These are phyloP conservation scores for Xerocomellus intermedius DNA, from an alignment of 768 basidiomycete genomes.

Conservation along the genomic window DNA sequence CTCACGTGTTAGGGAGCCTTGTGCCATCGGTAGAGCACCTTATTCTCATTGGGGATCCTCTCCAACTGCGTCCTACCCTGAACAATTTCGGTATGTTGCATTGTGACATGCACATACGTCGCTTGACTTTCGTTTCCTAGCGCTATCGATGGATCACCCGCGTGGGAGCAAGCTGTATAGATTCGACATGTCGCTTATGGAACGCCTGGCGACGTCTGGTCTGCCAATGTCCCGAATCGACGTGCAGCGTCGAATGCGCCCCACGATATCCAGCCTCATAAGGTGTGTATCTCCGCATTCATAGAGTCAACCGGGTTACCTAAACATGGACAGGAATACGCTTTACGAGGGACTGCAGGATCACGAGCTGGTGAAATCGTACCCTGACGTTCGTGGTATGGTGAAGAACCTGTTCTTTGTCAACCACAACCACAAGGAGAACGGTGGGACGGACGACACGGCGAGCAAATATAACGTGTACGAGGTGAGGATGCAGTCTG, in stretches of 20 bases:
- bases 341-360: conserved; percentile 63
- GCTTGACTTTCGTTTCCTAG: conserved; percentile 34
- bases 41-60: conserved; percentile 79
- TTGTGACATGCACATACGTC: neutral
- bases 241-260: conserved; percentile 76
- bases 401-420: conserved; percentile 66
- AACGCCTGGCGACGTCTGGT: conserved; percentile 57
- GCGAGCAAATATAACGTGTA: conserved; percentile 64
- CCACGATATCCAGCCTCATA: conserved; percentile 56
- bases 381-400: conserved; percentile 62
- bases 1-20: conserved; percentile 64
- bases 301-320: neutral
- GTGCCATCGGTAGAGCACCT: conserved; percentile 69
- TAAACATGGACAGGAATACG: conserved; percentile 40
- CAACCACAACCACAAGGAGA: conserved; percentile 60
- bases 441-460: conserved; percentile 57
- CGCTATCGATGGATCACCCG: conserved; percentile 65
- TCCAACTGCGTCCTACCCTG: conserved; percentile 68
- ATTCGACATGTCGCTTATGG: conserved; percentile 77
- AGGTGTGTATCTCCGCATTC: conserved; percentile 2
- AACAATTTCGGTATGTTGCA: conserved; percentile 54
- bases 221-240: conserved; percentile 68
- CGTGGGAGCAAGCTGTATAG: conserved; percentile 54
- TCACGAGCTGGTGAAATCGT: conserved; percentile 47
- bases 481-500: conserved; percentile 57